These are phyloP conservation scores for Colletotrichum agaves DNA, from an alignment of 2,329 filamentous ascomycete genomes.

Conservation along the genomic window DNA sequence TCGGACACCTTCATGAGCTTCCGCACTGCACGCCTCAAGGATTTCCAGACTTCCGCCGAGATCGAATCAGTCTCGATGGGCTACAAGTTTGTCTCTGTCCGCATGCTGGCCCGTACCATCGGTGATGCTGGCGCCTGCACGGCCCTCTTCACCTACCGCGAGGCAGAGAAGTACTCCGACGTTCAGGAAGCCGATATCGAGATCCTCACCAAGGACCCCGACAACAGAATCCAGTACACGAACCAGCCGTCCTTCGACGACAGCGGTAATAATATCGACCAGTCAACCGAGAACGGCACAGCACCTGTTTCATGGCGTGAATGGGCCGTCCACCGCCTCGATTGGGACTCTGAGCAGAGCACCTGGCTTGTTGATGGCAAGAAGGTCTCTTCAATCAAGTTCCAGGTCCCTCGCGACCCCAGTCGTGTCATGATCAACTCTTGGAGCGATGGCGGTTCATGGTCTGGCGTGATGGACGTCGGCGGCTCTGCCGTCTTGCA, in stretches of 20 bases:
- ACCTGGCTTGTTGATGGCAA: constrained; percentile 67
- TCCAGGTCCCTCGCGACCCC: constrained; percentile 64
- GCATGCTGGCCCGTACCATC: constrained; percentile 62
- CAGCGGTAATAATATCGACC: constrained; percentile 54
- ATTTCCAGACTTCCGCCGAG: constrained; percentile 61
- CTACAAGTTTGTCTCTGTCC: constrained; percentile 56
- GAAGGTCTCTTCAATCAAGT: constrained; percentile 62
- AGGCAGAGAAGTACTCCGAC: constrained; percentile 47
- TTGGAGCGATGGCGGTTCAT: constrained; percentile 70
- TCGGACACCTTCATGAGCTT: constrained; percentile 59
- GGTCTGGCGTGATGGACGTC: constrained; percentile 68
- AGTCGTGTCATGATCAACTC: constrained; percentile 67
- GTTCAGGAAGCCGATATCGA: constrained; percentile 66
- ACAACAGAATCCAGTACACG: constrained; percentile 63
- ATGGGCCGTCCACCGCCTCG: constrained; percentile 69
- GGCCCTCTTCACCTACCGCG: constrained; percentile 64
- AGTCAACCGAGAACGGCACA: constrained; percentile 60
- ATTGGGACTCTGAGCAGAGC: constrained; percentile 65
- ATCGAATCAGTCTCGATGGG: constrained; percentile 52
- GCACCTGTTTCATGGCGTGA: constrained; percentile 61
- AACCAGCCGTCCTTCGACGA: constrained; percentile 67
- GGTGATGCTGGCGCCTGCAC: constrained; percentile 61
- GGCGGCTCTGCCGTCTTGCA: constrained; percentile 64
- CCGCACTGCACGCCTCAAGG: constrained; percentile 55
- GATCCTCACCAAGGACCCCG: constrained; percentile 59